Percentiles rank a stretch among this genome's conserved stretches.
Evolutionary conservation across 495 filamentous ascomycete species (phyloP).

Genomic region (Paragyromitra xinjiangensis): DNA sequence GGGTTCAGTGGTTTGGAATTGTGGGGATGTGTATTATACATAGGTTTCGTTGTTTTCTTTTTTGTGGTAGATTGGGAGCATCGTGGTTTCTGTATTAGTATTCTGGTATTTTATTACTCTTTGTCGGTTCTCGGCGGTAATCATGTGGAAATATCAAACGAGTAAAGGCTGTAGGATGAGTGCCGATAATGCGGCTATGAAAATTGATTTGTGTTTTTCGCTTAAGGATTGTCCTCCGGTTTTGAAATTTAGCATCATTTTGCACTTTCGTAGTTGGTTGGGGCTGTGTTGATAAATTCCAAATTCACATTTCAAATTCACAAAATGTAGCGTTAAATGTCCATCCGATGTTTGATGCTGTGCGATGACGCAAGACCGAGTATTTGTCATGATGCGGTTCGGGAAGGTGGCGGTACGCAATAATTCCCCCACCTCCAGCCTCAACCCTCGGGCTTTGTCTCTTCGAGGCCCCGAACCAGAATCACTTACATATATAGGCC

Average conservation of each 20-base stretch:
- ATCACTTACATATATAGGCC: conserved; percentile 17
- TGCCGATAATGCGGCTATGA: not conserved
- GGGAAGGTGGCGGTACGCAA: not conserved
- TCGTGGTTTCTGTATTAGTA: conserved; percentile 48
- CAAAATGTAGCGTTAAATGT: not conserved
- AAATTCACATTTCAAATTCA: conserved; percentile 38
- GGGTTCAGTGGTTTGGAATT: conserved; percentile 2
- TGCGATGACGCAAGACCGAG: not conserved
- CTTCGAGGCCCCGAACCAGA: not conserved
- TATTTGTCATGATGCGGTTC: conserved; percentile 43
- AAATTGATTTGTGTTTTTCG: conserved; percentile 30
- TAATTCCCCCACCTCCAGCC: conserved; percentile 16
- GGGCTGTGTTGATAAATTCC: conserved; percentile 13
- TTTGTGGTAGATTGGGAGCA: conserved; percentile 45
- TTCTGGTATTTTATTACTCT: conserved; percentile 28
- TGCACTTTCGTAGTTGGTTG: not conserved
- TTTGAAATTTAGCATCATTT: conserved; percentile 5
- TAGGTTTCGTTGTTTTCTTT: conserved; percentile 28
- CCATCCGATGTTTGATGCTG: conserved; percentile 2
- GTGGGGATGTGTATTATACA: conserved; percentile 37
- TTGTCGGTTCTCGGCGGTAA: conserved; percentile 24
- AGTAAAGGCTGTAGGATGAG: conserved; percentile 11
- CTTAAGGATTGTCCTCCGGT: not conserved
- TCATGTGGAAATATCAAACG: conserved; percentile 23
- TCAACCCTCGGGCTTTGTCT: not conserved